Evolutionary conservation across 306 rosid species (phyloP), one percentile per base, ranked within the genome.

Genomic region (Dalbergia cochinchinensis): DNA sequence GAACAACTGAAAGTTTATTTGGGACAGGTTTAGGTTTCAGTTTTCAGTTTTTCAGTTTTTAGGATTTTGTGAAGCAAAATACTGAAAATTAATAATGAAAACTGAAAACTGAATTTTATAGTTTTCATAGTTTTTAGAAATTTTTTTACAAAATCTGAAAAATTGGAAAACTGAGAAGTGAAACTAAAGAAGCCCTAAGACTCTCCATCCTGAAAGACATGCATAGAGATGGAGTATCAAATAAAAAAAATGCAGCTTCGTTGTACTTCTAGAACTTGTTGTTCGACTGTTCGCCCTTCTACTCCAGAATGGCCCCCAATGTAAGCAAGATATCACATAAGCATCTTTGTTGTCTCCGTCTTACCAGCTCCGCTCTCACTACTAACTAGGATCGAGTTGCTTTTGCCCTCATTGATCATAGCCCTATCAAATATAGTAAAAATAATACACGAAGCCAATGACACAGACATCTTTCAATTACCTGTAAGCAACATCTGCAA

Each of bases 281-380:
- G 99, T 86, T 96, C 99, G 82, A 96, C 99, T 65, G 99, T 96
- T 33, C 98, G 86, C 69, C 99, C 99, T 92, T 96, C 99, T 71
- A 96, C 99, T 71, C 99, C 99, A 83, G 97, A 91, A 63, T 98
- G 98, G 45, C 99, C 99, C 37, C 99, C 99, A 51, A 96, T 96
- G 86, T 91, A 86, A 15, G 99, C 99, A 85, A 96, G 99, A 88
- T 96, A 96, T 26, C 94, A 88, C 99, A 96, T 96, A 59, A 96
- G 98, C 99, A 96, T 96, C 84, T 96, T 96, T 76, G 99, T 96
- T 58, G 99, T 96, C 89, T 96, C 99, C 57, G 99, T 96, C 89
- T 96, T 96, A 85, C 99, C 99, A 82, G 99, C 99, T 55, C 99
- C 99, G 85, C 99, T 96, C 86, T 96, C 99, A 80, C 99, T 98